Base-by-base conservation (phyloP, 305 asterid genomes). In the Andrographis paniculata region DNA sequence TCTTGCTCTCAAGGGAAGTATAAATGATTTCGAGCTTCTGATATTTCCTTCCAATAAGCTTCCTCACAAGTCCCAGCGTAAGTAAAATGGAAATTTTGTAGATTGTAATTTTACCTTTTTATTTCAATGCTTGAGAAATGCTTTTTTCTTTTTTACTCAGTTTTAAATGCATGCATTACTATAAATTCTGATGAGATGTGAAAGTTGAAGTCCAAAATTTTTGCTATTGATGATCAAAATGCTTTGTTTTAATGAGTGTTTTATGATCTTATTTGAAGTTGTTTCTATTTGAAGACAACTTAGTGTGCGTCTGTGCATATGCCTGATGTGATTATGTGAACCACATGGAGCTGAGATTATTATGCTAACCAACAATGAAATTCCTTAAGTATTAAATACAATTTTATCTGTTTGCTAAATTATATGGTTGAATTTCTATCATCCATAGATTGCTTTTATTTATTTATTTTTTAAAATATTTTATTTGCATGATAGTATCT, bases 11-110 rank as follows among this genome's bases (percentile, higher is more conserved):
- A 72, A 59, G 67, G 95, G 85, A 42, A 75, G 55, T 59, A 48
- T 82, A 55, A 63, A 74, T 73, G 93, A 85, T 19, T 83, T 75
- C 37, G 97, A 88, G 58, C 94, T 88, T 61, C 71, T 88, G 76
- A 79, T 88, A 67, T 88, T 79, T 64, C 82, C 95, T 61, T 88
- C 97, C 46, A 85, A 66, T 58, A 85, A 62, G 63, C 97, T 88
- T 69, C 97, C 94, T 50, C 74, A 82, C 38, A 74, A 77, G 47
- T 71, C 70, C 55, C 82, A 85, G 56, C 74, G 95, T 88, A 75
- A 82, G 95, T 55, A 20, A 20, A 59, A 58, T 44, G 33, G 38
- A 16, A 44, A 11, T 20, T 46, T 30, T 4, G 10, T 59, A 16
- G 22, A 27, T 39, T 49, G 47, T 44, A 28, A 14, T 20, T n/a